Conservation (phyloP, 306 rosid genomes). For the peach (Prunus persica) region DNA sequence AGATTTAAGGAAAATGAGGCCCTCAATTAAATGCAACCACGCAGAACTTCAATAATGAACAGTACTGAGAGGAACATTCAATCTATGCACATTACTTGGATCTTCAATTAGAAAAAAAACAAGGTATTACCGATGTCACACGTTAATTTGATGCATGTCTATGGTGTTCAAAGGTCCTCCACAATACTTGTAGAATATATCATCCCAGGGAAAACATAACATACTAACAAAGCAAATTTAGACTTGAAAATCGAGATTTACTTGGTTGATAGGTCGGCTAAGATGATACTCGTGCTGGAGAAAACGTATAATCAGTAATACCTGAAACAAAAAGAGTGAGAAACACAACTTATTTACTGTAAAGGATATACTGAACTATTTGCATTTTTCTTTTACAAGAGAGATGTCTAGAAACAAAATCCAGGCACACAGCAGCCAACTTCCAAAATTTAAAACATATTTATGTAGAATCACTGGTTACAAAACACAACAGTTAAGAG, state of each 20-base stretch:
- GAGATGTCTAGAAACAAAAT: neutral
- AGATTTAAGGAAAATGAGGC: neutral
- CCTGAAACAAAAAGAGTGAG: slow-evolving; percentile 39
- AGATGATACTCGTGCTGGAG: slow-evolving; percentile 99
- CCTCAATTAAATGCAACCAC: neutral
- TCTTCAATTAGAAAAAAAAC: neutral
- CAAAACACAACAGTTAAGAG: neutral
- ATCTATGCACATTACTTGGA: neutral
- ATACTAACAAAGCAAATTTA: neutral
- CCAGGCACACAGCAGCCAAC: slow-evolving; percentile 7
- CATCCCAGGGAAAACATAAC: neutral
- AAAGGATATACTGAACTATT: neutral
- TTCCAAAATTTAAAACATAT: neutral
- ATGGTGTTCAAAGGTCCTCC: neutral
- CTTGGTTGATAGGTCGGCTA: slow-evolving; percentile 89
- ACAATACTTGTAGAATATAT: neutral
- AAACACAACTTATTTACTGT: slow-evolving; percentile 11
- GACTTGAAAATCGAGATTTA: slow-evolving; percentile 27
- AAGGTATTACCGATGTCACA: neutral
- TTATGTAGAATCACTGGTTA: neutral
- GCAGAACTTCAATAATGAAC: neutral
- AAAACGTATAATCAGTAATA: slow-evolving; percentile 78
- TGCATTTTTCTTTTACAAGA: neutral
- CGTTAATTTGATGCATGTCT: neutral
- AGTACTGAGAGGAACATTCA: neutral